A percentile compares a stretch with the other conserved stretches of the same genome.
These are phyloP conservation scores for Aspergillus conjunctus DNA, from an alignment of 495 filamentous ascomycete genomes.

Conservation along the genomic window DNA sequence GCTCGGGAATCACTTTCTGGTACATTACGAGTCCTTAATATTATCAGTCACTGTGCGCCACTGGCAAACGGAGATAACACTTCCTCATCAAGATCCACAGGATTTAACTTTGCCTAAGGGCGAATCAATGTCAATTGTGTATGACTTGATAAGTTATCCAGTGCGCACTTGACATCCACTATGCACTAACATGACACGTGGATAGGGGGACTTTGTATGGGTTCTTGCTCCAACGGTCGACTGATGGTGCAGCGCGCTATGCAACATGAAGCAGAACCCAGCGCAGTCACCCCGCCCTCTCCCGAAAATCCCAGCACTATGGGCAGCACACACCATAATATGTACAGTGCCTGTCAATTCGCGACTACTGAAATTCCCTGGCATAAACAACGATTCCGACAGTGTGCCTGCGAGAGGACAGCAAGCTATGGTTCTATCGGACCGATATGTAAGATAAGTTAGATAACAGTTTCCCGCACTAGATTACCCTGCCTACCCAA, in stretches of 20 bases:
- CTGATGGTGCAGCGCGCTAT: not conserved
- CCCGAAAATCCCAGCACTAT: not conserved
- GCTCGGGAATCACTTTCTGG: not conserved
- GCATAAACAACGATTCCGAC: not conserved
- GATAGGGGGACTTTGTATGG: not conserved
- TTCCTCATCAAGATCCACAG: not conserved
- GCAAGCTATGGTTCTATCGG: no score
- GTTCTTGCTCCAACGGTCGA: not conserved
- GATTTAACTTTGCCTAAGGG: no score
- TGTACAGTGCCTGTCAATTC: not conserved
- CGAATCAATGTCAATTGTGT: no score
- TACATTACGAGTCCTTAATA: not conserved
- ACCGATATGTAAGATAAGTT: not conserved
- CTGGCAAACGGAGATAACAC: not conserved
- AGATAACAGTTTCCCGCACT: not conserved
- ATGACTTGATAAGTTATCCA: no score
- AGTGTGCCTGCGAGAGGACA: not conserved
- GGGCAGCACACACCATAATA: not conserved
- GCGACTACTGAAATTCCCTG: not conserved
- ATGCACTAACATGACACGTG: not conserved
- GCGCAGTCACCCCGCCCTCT: not conserved
- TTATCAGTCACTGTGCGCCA: not conserved
- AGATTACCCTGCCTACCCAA: not conserved
- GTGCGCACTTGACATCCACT: not conserved
- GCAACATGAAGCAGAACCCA: not conserved